Base-by-base conservation (phyloP, 768 basidiomycete genomes). In the Mycena alexandri region DNA sequence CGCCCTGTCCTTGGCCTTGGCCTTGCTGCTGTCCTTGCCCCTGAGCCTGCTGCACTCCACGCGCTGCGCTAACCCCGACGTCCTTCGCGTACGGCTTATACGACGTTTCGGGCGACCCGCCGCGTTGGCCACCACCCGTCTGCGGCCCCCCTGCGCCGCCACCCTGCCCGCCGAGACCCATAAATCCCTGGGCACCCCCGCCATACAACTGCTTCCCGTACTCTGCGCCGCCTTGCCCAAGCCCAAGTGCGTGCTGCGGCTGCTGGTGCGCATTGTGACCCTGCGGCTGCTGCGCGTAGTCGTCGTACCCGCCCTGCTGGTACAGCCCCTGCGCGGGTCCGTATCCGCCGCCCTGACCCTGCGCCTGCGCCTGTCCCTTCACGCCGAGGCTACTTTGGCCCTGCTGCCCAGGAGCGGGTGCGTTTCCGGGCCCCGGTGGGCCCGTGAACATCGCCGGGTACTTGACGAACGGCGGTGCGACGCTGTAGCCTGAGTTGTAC, bases 31-130 rank as follows among this genome's bases (percentile, higher is more conserved):
- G 86, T 29, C 47, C 55, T 86, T 85, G 57, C 1, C 73, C 75
- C 61, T 87, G 86, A 34, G 84, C 85, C 43, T 87, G 89, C 46
- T 63, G 48, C 5, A 76, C 79, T 60, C 78, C 82, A 48, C 83
- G 84, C 61, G 84, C 81, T 42, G 82, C 83, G 42, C 83, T 82
- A 21, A 83, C 79, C 2, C 84, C 83, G 43, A 87, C 86, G 63
- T 91, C 92, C 81, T 92, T 92, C 5, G 85, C 86, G 73, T 93
- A 93, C 13, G 91, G 89, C 75, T 94, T 93, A 79, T 92, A 93
- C 17, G 90, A 80, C 10, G 87, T 80, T 77, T 93, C 93, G 1
- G 92, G 92, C 8, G 91, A 92, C 16, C 83, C 81, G 38, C 84
- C 86, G 21, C 83, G 25, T 29, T 57, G 82, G 16, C 85, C 79